These are phyloP conservation scores for Stagonosporopsis chrysanthemi DNA, from an alignment of 2,329 filamentous ascomycete genomes.

Conservation along the genomic window DNA sequence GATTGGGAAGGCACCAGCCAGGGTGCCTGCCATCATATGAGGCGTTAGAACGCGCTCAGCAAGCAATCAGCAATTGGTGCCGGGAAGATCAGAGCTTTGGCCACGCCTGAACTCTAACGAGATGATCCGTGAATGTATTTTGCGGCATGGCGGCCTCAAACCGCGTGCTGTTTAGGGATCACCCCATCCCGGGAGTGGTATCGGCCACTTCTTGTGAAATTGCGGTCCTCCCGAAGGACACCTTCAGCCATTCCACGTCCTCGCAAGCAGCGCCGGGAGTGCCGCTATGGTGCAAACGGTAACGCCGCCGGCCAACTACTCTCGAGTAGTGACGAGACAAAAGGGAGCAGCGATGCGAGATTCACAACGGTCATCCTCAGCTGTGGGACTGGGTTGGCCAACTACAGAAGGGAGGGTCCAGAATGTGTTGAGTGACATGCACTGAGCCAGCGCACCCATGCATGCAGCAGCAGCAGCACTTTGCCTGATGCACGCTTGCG, in stretches of 20 bases:
- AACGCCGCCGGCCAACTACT: conserved; percentile 22
- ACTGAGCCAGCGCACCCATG: conserved; percentile 21
- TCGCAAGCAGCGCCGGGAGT: conserved; percentile 11
- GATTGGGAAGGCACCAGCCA: conserved; percentile 27
- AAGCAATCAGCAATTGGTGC: conserved; percentile 36
- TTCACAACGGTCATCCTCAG: conserved; percentile 13
- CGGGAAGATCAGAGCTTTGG: conserved; percentile 31
- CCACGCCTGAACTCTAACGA: conserved; percentile 26
- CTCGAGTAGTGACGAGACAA: conserved; percentile 25
- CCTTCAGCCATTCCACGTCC: conserved; percentile 28
- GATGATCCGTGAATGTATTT: conserved; percentile 24
- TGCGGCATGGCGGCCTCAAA: conserved; percentile 38
- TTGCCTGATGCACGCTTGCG: conserved; percentile 14
- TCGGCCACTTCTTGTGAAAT: conserved; percentile 37
- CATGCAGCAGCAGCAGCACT: conserved; percentile 12
- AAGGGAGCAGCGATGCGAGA: conserved; percentile 22
- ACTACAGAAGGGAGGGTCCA: conserved; percentile 5
- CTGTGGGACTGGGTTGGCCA: neutral
- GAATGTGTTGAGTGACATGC: conserved; percentile 6
- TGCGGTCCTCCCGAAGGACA: conserved; percentile 30
- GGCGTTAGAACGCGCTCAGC: conserved; percentile 26
- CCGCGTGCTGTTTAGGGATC: conserved; percentile 28
- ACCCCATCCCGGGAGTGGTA: conserved; percentile 31
- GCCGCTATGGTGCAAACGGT: conserved; percentile 24
- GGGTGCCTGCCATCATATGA: conserved; percentile 35